phyloP scores from a whole-genome alignment of 2,329 filamentous ascomycete genomes.

The Mariannaea elegans region DNA sequence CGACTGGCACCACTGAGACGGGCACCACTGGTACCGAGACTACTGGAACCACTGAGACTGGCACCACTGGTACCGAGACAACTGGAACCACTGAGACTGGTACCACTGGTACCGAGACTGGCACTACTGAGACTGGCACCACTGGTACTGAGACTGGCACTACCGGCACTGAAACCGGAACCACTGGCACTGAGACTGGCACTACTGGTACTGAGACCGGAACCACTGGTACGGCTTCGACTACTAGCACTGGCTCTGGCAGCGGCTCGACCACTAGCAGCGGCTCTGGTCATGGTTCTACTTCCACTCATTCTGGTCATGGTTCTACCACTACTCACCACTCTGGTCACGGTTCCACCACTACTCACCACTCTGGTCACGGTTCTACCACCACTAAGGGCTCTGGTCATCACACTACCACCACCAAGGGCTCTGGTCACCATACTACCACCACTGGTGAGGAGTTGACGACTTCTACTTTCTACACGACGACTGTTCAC shows the following conservation, averaged over 20 bases:
- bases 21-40: background rate
- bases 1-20: too few relatives aligned
- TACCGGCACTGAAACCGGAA: constrained; percentile 1
- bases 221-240: constrained; percentile 20
- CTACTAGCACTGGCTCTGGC: background rate
- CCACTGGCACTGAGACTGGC: constrained; percentile 3
- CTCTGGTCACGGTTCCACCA: constrained; percentile 15
- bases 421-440: constrained; percentile 19
- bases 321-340: constrained; percentile 15
- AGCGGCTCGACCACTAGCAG: constrained; percentile 9
- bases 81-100: background rate
- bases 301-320: constrained; percentile 16
- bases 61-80: constrained; percentile 11
- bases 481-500: constrained; percentile 33
- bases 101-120: constrained; percentile 10
- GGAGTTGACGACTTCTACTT: constrained; percentile 43
- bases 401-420: constrained; percentile 7
- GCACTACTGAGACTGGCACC: background rate
- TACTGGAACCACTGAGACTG: constrained; percentile 3
- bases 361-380: constrained; percentile 20
- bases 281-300: constrained; percentile 12
- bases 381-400: constrained; percentile 9
- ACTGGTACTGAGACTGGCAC: background rate
- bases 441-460: constrained; percentile 20
- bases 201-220: constrained; percentile 3